A percentile compares a stretch with the other conserved stretches of the same genome.
phyloP scores from a whole-genome alignment of 805 yeast species.

The Lipomyces yamanashiensis region DNA sequence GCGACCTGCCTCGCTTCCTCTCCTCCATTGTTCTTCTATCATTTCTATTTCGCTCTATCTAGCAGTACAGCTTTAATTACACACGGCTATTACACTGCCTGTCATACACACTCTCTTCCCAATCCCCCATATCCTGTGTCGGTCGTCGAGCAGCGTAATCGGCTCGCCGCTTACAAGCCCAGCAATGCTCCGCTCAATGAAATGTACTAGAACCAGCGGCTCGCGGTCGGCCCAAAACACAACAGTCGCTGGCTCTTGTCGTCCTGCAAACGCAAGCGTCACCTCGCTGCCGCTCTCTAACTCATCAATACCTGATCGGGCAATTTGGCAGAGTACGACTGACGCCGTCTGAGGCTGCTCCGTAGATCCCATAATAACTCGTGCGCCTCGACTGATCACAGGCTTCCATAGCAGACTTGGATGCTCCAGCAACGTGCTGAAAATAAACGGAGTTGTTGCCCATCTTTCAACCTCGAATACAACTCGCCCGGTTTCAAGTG shows the following conservation, averaged over 20 bases:
- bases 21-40: not conserved
- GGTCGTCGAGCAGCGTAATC: constrained; percentile 5
- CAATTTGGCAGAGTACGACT: not conserved
- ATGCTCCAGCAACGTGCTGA: not conserved
- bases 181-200: not conserved
- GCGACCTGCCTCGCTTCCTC: too few relatives aligned
- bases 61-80: not conserved
- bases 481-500: not conserved
- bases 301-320: not conserved
- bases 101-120: not conserved
- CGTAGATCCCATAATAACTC: not conserved
- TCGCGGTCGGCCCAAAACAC: constrained; percentile 9
- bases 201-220: not conserved
- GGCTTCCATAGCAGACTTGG: not conserved
- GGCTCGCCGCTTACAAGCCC: constrained; percentile 9
- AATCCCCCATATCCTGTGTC: not conserved
- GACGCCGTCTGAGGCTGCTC: constrained; percentile 5
- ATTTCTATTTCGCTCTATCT: not conserved
- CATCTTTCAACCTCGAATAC: not conserved
- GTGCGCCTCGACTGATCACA: not conserved
- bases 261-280: constrained; percentile 1
- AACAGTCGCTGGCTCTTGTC: not conserved
- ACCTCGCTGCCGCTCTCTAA: constrained; percentile 1
- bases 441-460: not conserved
- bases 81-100: not conserved